Evolutionary conservation across 768 basidiomycete species (phyloP).

Genomic region (Pholiota microspora): DNA sequence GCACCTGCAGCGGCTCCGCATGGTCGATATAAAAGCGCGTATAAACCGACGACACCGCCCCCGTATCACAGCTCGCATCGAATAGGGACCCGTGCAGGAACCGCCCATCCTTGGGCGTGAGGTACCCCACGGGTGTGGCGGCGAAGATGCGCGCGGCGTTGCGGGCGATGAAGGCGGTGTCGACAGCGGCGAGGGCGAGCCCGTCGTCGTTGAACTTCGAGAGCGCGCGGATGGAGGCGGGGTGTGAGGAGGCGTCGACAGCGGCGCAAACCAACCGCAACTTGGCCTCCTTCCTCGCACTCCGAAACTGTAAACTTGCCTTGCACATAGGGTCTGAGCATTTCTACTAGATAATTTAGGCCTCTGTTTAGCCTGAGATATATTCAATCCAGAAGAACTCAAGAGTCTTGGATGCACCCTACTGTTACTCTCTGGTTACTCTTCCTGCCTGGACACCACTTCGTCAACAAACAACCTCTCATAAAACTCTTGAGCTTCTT

Average conservation of each 20-base stretch:
- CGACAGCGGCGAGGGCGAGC: background rate
- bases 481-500: too few relatives aligned
- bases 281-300: too few relatives aligned
- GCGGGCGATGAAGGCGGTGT: conserved; percentile 4
- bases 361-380: too few relatives aligned
- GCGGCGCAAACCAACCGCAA: too few relatives aligned
- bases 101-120: conserved; percentile 14
- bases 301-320: too few relatives aligned
- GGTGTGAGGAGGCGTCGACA: conserved; percentile 31
- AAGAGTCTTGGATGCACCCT: too few relatives aligned
- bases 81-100: conserved; percentile 24
- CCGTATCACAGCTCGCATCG: conserved; percentile 3
- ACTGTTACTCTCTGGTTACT: too few relatives aligned
- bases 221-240: conserved; percentile 25
- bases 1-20: conserved; percentile 22
- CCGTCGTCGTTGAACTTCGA: conserved; percentile 26
- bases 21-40: conserved; percentile 34
- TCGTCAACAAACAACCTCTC: too few relatives aligned
- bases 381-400: too few relatives aligned
- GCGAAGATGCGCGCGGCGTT: conserved; percentile 17
- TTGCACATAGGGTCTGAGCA: too few relatives aligned
- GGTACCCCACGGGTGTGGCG: conserved; percentile 20
- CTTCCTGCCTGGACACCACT: too few relatives aligned
- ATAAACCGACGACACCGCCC: conserved; percentile 22
- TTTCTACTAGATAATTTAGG: too few relatives aligned